Evolutionary conservation across 1,139 yeast genomes (phyloP).

Genomic region (Pichia sp.): DNA sequence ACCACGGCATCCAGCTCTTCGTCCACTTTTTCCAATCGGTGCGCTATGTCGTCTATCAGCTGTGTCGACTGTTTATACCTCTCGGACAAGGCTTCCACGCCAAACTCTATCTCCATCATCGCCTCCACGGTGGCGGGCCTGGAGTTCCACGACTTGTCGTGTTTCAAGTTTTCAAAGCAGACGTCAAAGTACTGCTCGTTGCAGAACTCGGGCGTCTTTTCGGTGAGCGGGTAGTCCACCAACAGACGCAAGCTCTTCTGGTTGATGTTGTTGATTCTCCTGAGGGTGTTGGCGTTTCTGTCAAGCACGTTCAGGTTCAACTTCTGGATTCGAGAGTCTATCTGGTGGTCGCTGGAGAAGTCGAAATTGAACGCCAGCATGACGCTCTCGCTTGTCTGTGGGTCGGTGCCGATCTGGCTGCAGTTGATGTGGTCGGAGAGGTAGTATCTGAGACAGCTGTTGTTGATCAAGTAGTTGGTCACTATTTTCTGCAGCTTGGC

Average conservation of each 20-base stretch:
- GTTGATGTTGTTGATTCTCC: conserved; percentile 24
- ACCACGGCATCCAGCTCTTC: conserved; percentile 21
- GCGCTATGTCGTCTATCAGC: conserved; percentile 11
- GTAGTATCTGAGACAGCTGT: conserved; percentile 20
- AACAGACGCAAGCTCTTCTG: conserved; percentile 20
- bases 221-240: conserved; percentile 22
- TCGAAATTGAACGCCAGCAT: conserved; percentile 22
- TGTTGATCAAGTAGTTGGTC: conserved; percentile 11
- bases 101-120: conserved; percentile 24
- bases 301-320: conserved; percentile 29
- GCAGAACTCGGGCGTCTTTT: conserved; percentile 14
- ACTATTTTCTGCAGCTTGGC: conserved; percentile 1
- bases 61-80: conserved; percentile 21
- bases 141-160: conserved; percentile 29
- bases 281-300: conserved; percentile 24
- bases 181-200: conserved; percentile 25
- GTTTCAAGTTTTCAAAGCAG: conserved; percentile 29
- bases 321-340: conserved; percentile 21
- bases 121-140: conserved; percentile 19
- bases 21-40: conserved; percentile 18
- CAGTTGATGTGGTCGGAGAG: conserved; percentile 15
- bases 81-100: conserved; percentile 23
- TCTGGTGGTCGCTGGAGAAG: conserved; percentile 14
- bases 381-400: conserved; percentile 6
- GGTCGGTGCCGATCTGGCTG: conserved; percentile 3